Evolutionary conservation across 2,329 filamentous ascomycete genomes (phyloP).

Genomic region (Chrysosporium queenslandicum): DNA sequence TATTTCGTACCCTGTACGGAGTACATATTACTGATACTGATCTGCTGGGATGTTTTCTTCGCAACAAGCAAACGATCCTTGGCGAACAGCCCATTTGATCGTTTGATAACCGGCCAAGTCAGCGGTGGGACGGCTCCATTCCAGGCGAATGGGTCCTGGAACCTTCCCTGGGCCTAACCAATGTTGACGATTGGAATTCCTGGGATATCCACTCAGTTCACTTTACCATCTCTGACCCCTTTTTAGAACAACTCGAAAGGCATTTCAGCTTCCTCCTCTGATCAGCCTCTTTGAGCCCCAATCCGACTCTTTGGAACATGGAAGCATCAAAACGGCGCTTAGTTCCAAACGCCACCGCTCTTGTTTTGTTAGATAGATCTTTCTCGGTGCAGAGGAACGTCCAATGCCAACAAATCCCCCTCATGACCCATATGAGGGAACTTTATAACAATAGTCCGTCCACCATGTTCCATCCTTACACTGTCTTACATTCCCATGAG

Average conservation of each 20-base stretch:
- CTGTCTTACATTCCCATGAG: neutral
- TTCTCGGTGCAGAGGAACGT: neutral
- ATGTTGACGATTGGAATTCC: neutral
- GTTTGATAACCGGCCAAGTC: neutral
- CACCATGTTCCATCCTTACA: neutral
- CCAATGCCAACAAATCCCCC: neutral
- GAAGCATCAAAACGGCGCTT: constrained; percentile 1
- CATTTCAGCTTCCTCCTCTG: neutral
- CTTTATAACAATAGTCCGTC: constrained; percentile 1
- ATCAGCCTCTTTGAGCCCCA: constrained; percentile 2
- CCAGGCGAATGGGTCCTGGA: constrained; percentile 1
- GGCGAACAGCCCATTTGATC: neutral
- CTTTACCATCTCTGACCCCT: neutral
- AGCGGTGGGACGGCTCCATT: constrained; percentile 7
- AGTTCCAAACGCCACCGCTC: constrained; percentile 5
- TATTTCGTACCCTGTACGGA: neutral
- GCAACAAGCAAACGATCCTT: neutral
- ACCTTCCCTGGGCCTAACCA: neutral
- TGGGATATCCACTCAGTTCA: neutral
- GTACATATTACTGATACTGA: neutral
- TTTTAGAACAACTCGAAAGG: neutral
- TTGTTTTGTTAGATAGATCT: neutral
- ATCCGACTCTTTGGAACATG: constrained; percentile 7
- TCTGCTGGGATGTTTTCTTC: neutral
- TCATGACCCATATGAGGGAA: constrained; percentile 2